Conservation (phyloP, 2,329 filamentous ascomycete genomes). For the Colletotrichum lentis region DNA sequence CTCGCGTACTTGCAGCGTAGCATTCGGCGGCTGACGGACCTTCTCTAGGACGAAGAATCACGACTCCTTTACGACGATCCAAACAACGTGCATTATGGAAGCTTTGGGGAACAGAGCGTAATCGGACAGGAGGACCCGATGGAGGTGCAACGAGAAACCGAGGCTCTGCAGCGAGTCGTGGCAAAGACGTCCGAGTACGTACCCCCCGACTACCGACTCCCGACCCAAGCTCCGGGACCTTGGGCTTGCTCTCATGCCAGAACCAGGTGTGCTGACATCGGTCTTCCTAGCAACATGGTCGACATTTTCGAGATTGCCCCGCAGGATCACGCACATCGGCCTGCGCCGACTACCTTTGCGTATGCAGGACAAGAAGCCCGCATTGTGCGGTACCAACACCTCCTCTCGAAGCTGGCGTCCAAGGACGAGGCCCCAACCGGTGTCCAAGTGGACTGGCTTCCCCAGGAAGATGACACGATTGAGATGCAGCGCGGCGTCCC, state of each 20-base stretch:
- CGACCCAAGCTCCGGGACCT: conserved; percentile 28
- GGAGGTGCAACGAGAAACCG: conserved; percentile 70
- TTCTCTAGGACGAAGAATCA: conserved; percentile 62
- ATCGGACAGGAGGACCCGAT: conserved; percentile 66
- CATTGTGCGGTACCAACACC: conserved; percentile 66
- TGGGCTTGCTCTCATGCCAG: conserved; percentile 30
- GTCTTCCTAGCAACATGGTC: conserved; percentile 65
- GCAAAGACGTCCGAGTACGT: conserved; percentile 70
- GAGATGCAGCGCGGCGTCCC: conserved; percentile 54
- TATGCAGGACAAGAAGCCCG: conserved; percentile 65
- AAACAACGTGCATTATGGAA: conserved; percentile 67
- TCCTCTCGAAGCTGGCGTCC: conserved; percentile 66
- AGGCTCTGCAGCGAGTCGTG: conserved; percentile 70
- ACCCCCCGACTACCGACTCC: neutral
- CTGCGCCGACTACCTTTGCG: conserved; percentile 52
- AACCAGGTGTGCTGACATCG: conserved; percentile 35
- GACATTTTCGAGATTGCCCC: conserved; percentile 73
- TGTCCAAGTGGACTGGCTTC: conserved; percentile 63
- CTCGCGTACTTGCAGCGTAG: conserved; percentile 1
- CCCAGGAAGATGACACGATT: conserved; percentile 58
- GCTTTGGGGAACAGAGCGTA: conserved; percentile 65
- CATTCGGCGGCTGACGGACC: conserved; percentile 14
- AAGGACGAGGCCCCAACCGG: conserved; percentile 54
- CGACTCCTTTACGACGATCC: conserved; percentile 69
- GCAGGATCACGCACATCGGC: conserved; percentile 53